Evolutionary conservation across 441 rosid genomes (phyloP).

Genomic region (Corymbia citriodora): DNA sequence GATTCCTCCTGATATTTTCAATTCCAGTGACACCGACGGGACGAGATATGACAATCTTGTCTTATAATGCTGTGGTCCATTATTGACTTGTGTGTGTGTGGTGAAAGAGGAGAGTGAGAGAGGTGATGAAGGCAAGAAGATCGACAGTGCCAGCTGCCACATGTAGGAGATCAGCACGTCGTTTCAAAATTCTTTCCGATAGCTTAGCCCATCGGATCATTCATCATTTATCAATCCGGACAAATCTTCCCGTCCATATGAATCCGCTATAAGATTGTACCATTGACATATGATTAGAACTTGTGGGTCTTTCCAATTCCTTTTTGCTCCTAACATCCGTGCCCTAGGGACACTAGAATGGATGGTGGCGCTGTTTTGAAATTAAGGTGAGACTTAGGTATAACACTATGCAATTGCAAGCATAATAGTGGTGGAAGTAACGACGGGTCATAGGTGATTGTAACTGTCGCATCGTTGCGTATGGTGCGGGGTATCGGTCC

Average conservation of each 20-base stretch:
- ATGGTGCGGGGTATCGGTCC: background rate
- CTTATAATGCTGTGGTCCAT: background rate
- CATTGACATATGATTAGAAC: background rate
- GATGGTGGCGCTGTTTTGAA: background rate
- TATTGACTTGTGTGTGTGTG: background rate
- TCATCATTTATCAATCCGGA: background rate
- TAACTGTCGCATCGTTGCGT: background rate
- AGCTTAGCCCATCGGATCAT: background rate
- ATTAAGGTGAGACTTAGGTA: background rate
- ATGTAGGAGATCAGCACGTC: background rate
- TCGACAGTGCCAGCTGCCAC: background rate
- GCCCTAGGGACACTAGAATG: background rate
- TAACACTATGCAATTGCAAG: background rate
- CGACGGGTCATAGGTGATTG: background rate
- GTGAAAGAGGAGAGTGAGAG: background rate
- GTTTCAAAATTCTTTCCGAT: background rate
- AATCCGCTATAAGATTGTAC: background rate
- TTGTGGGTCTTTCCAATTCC: background rate
- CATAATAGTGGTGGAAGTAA: background rate
- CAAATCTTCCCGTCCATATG: background rate
- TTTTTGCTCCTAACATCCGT: background rate
- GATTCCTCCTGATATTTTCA: background rate
- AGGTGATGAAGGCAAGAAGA: background rate
- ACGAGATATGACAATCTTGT: background rate
- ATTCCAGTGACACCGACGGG: background rate